Base-by-base conservation (phyloP, 768 basidiomycete genomes). In the Chalciporus sphaerocephalus region DNA sequence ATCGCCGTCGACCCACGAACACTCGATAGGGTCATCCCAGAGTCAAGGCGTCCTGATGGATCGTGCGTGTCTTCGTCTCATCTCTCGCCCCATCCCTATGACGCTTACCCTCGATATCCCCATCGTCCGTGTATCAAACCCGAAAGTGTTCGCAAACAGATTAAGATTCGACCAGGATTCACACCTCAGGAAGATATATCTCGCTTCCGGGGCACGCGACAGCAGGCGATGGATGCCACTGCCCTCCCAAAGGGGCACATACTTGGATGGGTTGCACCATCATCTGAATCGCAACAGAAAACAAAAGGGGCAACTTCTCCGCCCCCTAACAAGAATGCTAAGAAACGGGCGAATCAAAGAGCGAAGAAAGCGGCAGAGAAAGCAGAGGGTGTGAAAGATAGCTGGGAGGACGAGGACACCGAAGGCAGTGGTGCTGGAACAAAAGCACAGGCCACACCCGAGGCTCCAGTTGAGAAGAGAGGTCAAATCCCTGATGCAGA, bases 121-220 rank as follows among this genome's bases (percentile, higher is more conserved):
- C 25, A 42, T 35, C 8, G 43, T 48, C 48, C 64, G 41, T 28
- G 15, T 25, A 38, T 13, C 36, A 3, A n/a, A 28, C 25, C 15
- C 39, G 5, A 32, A 5, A 96, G 93, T 38, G 66, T 90, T 25
- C 84, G 93, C 51, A 95, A 93, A 68, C 79, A 93, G 67, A 71
- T 87, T 46, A 93, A 85, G 71, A 85, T 97, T 52, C 76, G 93
- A 21, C 93, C 92, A 3, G 93, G 93, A 0, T 97, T 86, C 68
- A 95, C 91, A 5, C 93, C 93, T 0, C 91, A 93, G 67, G 93
- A 97, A 66, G 93, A 97, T 67, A 78, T 94, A 7, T 76, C 79
- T n/a, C 81, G 84, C 38, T 97, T 93, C 67, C 79, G 90, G 42
- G 81, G 87, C 33, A 78, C 81, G 36, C 80, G 82, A 42, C 88